Base-by-base conservation (phyloP, 768 basidiomycete genomes). In the Leucogyrophana mollusca region DNA sequence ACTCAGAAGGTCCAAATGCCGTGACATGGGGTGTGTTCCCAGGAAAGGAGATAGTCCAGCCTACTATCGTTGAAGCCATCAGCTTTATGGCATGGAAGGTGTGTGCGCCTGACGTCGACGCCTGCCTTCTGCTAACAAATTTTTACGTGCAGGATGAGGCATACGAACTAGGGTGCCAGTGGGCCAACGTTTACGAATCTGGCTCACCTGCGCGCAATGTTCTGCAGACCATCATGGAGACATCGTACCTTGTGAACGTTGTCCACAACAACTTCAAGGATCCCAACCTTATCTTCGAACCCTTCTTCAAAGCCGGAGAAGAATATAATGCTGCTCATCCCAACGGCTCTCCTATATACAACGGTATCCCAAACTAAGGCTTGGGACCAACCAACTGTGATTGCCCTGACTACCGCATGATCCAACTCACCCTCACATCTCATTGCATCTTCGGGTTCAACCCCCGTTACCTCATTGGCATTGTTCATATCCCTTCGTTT, bases 71-170 rank as follows among this genome's bases (percentile, higher is more conserved):
- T 17, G 94, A 97, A 65, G 91, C 94, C 3, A 87, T 95, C 57
- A 94, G 92, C 61, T 96, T 96, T 76, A 94, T 95, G 89, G 94
- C 94, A 13, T 96, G 94, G 94, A 95, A 95, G 81, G 90, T 85
- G 42, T 34, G 75, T 64, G 17, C 24, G 8, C 16, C 2, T 40
- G 22, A 25, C 34, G 24, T 22, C 27, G 21, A 33, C 24, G 8
- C 16, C 2, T 40, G 22, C 27, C 34, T 23, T 22, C 27, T 20
- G 32, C 34, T 47, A 36, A 50, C 41, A 39, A 43, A 56, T 30
- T 41, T 37, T 44, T 17, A 30, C 30, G n/a, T 50, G 10, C 50
- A 91, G 87, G 94, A 97, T 57, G 94, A 97, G 64, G 94, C 94
- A 8, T 97, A 82, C 55, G 92, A 94, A 62, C 80, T 96, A 20